Base-by-base conservation (phyloP, 2,329 filamentous ascomycete species). In the Aquanectria penicillioides region DNA sequence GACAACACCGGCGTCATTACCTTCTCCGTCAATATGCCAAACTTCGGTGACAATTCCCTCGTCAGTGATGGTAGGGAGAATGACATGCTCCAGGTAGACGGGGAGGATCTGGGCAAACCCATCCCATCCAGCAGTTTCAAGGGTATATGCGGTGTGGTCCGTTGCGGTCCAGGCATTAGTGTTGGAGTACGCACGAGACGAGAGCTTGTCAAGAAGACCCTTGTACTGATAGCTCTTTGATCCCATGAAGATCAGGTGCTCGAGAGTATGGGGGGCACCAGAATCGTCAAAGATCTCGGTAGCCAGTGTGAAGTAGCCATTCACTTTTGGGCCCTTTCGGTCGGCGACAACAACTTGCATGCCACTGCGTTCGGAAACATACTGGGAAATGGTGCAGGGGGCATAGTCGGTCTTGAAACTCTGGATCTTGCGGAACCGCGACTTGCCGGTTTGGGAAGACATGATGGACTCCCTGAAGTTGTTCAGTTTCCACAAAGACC, bases 221-320 rank as follows among this genome's bases (percentile, higher is more conserved):
- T 98, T 98, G 81, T 97, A 98, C 60, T 86, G 90, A 75, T 97
- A 98, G 73, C 85, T 96, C 74, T 91, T 93, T 20, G 95, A 98
- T 23, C 95, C 95, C 89, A 94, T 93, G 73, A 94, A 94, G 64
- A 92, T 82, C 12, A 94, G 78, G 74, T 94, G 90, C 77, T 94
- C 90, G n/a, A 94, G 81, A 0, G 91, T 94, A 71, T 94, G 91
- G 5, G 91, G 95, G 12, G 95, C 91, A 34, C 95, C 95, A 10
- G 94, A 98, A 75, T 99, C 93, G 78, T 99, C 95, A 69, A 97
- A 90, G 69, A 99, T 98, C 77, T 99, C 95, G 3, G 95, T 99
- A 28, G 95, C 95, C 50, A 99, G 84, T 28, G 94, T 90, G 77
- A 99, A 99, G 78, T 96, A 97, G 28, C 95, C 95, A 67, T 92